Evolutionary conservation across 495 filamentous ascomycete species (phyloP).

Genomic region (Niebla homalea): DNA sequence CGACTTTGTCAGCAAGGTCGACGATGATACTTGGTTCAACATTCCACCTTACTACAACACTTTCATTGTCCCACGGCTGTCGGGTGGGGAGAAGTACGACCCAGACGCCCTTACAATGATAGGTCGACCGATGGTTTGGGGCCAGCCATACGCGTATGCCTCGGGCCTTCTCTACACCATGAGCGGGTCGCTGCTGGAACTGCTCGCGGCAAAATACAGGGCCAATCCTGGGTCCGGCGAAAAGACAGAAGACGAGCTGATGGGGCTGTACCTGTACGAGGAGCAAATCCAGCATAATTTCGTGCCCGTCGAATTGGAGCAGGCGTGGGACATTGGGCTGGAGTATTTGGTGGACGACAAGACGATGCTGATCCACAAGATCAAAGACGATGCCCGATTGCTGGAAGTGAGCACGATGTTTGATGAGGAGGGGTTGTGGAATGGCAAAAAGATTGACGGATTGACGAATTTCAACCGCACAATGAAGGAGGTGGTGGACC

Average conservation of each 20-base stretch:
- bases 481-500: background rate
- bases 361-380: background rate
- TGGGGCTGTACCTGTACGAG: background rate
- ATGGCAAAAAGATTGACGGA: background rate
- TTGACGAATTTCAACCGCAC: background rate
- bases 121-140: background rate
- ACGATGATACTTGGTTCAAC: background rate
- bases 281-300: conserved; percentile 13
- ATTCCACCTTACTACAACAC: background rate
- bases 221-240: background rate
- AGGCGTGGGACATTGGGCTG: conserved; percentile 8
- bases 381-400: background rate
- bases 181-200: background rate
- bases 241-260: background rate
- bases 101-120: background rate
- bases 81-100: background rate
- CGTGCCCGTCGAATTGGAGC: conserved; percentile 13
- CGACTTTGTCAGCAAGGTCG: background rate
- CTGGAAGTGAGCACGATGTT: background rate
- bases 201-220: background rate
- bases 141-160: background rate
- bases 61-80: background rate
- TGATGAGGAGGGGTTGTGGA: background rate
- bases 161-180: background rate
- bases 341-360: background rate